phyloP scores from a whole-genome alignment of 75 land plant genomes.

The Pinus albicaulis region DNA sequence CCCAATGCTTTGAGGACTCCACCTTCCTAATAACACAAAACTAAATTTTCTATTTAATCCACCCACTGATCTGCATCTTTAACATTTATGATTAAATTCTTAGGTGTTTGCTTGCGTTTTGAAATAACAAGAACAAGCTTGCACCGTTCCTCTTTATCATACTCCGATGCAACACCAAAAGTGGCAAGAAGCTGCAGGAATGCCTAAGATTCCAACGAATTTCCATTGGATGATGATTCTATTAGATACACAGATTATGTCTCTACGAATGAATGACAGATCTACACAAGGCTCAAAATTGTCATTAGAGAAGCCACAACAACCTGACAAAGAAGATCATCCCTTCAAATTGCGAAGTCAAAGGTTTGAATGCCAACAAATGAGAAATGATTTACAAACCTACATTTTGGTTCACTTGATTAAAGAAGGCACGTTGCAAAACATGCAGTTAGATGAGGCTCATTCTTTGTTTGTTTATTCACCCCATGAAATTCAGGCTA shows the following conservation, averaged over 20 bases:
- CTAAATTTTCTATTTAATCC: too few species aligned
- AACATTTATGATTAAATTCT: too few species aligned
- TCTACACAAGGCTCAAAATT: neutral
- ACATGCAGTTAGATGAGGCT: neutral
- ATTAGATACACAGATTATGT: neutral
- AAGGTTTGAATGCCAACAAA: neutral
- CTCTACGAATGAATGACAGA: neutral
- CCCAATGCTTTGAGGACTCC: too few species aligned
- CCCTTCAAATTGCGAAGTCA: neutral
- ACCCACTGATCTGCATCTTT: too few species aligned
- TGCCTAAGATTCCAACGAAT: constrained; percentile 51
- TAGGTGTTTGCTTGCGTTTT: constrained; percentile 53
- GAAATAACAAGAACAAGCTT: constrained; percentile 49
- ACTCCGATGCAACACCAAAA: constrained; percentile 54
- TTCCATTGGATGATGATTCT: constrained; percentile 16
- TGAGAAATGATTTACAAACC: neutral
- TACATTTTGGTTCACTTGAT: neutral
- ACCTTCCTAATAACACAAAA: too few species aligned
- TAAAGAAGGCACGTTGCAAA: neutral
- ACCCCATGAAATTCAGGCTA: neutral
- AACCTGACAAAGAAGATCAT: neutral
- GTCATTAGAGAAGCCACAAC: neutral
- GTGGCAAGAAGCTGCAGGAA: constrained; percentile 62
- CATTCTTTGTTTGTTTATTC: neutral
- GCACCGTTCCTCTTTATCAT: constrained; percentile 67